Evolutionary conservation across 257 asterid species (phyloP).

Genomic region (Galeopsis tetrahit): DNA sequence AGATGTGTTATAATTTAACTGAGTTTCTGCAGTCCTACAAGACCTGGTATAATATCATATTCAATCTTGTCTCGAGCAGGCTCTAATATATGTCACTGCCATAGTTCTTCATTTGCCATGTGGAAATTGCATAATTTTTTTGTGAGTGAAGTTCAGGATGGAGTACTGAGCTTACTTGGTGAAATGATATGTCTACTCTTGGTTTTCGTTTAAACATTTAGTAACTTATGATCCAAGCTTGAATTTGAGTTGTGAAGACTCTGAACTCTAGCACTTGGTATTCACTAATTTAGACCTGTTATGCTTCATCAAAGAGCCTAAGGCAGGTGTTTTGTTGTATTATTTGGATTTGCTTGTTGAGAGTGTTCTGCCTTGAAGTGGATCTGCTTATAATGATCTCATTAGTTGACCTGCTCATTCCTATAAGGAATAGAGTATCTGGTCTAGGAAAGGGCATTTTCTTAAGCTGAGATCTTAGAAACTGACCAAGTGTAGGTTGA

Average conservation of each 20-base stretch:
- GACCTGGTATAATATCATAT: not conserved
- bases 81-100: slow-evolving; percentile 3
- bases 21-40: too few relatives aligned
- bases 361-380: not conserved
- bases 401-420: not conserved
- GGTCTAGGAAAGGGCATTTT: not conserved
- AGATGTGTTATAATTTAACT: not conserved
- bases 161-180: too few relatives aligned
- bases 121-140: not conserved
- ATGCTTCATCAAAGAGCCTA: slow-evolving; percentile 5
- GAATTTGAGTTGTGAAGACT: not conserved
- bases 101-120: slow-evolving; percentile 3
- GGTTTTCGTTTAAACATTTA: not conserved
- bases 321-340: not conserved
- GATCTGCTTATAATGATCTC: not conserved
- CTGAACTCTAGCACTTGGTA: not conserved
- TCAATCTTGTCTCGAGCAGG: not conserved
- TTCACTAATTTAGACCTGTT: not conserved
- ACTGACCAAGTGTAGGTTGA: too few relatives aligned
- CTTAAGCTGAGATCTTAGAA: not conserved
- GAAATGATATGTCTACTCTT: not conserved
- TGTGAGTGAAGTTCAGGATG: too few relatives aligned
- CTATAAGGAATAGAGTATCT: not conserved
- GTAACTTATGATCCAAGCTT: not conserved
- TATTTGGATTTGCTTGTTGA: not conserved